Evolutionary conservation across 306 rosid species (phyloP), one percentile per base, ranked within the genome.

Genomic region (Cyamopsis tetragonoloba): DNA sequence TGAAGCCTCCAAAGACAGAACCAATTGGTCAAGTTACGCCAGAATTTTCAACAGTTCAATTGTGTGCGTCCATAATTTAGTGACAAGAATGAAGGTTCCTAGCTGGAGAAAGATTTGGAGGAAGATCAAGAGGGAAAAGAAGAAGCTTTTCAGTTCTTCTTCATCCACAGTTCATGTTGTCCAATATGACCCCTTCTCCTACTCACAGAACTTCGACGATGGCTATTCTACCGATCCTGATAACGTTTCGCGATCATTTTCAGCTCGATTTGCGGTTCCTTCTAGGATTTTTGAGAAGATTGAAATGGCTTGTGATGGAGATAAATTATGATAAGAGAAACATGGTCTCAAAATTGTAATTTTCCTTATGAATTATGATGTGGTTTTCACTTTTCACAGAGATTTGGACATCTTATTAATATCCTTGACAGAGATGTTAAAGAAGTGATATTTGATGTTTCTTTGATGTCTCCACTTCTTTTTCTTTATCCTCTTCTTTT

Each of bases 141-240:
- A 49, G 74, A 82, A 58, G 42, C 4, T 75, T 5, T 76, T 84
- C 54, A 49, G 63, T 37, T 63, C 76, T 55, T 32, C 69, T 57
- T 57, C 64, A 43, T 14, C 68, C 3, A 27, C 12, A 4, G 76
- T 42, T 51, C 83, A 59, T 27, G 62, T 68, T 27, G 62, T 68
- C 65, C 88, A 79, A 53, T 89, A 89, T 2, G 82, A 89, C 63
- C 84, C 76, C 2, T 8, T 65, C 47, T 78, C 87, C 3, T 84
- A 89, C 53, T 71, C 80, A 5, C 83, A 79, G 55, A 89, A 89
- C 63, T 89, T 89, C 6, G 96, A 89, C 73, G 84, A 82, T 26
- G 92, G 92, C 4, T 74, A 31, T 14, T 67, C 73, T 27, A 71
- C 50, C 6, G 88, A 89, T 42, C 85, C 85, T 4, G 92, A 89